Evolutionary conservation across 2,329 filamentous ascomycete species (phyloP).

Genomic region (Phialophora chinensis): DNA sequence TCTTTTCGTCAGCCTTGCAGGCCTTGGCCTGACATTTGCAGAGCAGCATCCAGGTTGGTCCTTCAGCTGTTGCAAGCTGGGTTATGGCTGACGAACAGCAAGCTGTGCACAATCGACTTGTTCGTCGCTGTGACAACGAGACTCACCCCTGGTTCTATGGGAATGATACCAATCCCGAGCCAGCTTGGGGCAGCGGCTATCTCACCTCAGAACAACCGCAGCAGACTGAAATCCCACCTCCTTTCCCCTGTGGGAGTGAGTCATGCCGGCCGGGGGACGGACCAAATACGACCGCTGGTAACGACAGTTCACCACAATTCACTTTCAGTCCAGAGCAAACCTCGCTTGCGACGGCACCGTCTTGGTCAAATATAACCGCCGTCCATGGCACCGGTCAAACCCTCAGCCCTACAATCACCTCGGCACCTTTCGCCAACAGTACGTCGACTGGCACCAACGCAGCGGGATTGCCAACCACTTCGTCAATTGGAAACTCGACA

Average conservation of each 20-base stretch:
- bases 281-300: neutral
- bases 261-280: neutral
- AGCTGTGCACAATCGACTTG: constrained; percentile 24
- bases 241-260: neutral
- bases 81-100: constrained; percentile 1
- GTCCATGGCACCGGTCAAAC: neutral
- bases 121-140: constrained; percentile 33
- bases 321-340: constrained; percentile 21
- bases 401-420: constrained; percentile 4
- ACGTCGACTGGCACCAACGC: constrained; percentile 1
- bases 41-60: constrained; percentile 26
- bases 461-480: neutral
- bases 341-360: neutral
- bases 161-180: constrained; percentile 18
- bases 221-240: neutral
- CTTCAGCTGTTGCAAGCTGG: neutral
- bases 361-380: neutral
- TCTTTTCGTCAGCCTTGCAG: constrained; percentile 24
- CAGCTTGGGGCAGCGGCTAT: constrained; percentile 1
- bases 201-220: neutral
- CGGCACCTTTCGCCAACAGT: neutral
- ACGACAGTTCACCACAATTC: constrained; percentile 7
- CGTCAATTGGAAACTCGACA: neutral
- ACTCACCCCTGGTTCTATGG: constrained; percentile 22
- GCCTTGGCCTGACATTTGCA: constrained; percentile 28